phyloP scores from a whole-genome alignment of 192 early-diverging fungal species.

The Coemansia aciculifera region DNA sequence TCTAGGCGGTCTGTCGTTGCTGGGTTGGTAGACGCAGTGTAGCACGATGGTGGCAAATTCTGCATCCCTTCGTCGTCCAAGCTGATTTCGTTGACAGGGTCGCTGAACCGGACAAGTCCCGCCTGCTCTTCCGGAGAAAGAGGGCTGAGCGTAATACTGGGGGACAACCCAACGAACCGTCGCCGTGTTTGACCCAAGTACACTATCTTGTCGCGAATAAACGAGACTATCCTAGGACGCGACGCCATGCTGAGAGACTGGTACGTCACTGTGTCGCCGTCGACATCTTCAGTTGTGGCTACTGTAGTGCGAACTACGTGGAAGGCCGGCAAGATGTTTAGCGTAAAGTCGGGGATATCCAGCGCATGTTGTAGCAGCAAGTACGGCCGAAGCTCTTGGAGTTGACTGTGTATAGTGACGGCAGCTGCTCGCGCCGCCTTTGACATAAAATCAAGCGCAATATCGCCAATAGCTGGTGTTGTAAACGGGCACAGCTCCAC shows the following conservation, averaged over 20 bases:
- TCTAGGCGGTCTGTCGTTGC: slow-evolving; percentile 5
- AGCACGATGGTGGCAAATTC: not conserved
- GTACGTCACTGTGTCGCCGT: slow-evolving; percentile 1
- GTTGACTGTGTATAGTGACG: not conserved
- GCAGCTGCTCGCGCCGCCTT: not conserved
- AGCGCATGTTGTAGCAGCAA: not conserved
- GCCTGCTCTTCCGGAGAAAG: not conserved
- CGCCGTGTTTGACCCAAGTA: slow-evolving; percentile 15
- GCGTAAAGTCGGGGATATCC: slow-evolving; percentile 9
- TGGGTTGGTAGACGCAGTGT: not conserved
- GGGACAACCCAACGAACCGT: slow-evolving; percentile 1
- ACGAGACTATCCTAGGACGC: slow-evolving; percentile 17
- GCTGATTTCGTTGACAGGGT: slow-evolving; percentile 5
- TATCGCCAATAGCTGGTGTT: not conserved
- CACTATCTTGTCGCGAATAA: slow-evolving; percentile 13
- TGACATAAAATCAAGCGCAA: slow-evolving; percentile 1
- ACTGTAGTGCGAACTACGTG: not conserved
- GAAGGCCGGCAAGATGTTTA: not conserved
- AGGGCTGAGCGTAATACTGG: not conserved
- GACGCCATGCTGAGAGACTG: slow-evolving; percentile 8
- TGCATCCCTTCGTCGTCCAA: not conserved
- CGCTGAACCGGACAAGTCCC: slow-evolving; percentile 4
- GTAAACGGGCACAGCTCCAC: not conserved
- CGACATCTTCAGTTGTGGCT: not conserved
- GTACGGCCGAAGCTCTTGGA: not conserved